Percentiles rank a stretch among this genome's conserved stretches.
Evolutionary conservation across 1,284 basidiomycete species (phyloP).

Genomic region (Ceratobasidium sp.): DNA sequence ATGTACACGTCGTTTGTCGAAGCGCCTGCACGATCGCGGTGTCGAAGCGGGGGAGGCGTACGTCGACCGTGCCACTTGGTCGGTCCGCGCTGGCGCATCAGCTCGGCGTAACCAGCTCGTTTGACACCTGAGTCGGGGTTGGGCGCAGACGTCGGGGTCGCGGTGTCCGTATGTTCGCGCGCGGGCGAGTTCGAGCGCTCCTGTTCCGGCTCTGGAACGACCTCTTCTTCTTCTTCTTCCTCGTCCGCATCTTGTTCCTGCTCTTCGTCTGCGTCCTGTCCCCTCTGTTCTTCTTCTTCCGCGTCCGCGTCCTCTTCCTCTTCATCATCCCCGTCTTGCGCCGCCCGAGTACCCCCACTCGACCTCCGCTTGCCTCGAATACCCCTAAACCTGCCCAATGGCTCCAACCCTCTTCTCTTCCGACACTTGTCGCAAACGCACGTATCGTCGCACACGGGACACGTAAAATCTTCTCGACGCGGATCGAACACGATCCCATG

Average conservation of each 20-base stretch:
- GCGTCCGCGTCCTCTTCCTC: background rate
- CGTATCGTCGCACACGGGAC: conserved; percentile 22
- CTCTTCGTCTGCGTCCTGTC: background rate
- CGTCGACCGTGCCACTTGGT: conserved; percentile 35
- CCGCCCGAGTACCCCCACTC: no score
- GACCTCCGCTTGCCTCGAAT: background rate
- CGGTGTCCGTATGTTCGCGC: background rate
- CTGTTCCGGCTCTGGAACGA: no score
- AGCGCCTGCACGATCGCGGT: background rate
- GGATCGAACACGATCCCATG: conserved; percentile 19
- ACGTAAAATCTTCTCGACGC: conserved; percentile 1
- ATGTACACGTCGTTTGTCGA: conserved; percentile 10
- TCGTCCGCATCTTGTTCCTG: background rate
- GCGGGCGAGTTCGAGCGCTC: background rate
- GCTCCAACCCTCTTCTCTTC: background rate
- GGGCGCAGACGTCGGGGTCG: background rate
- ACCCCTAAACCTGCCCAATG: background rate
- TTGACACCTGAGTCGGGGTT: background rate
- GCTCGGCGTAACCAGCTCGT: conserved; percentile 7
- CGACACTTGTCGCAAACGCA: conserved; percentile 36
- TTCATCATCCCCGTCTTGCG: background rate
- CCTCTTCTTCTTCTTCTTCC: no score
- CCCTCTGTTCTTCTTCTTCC: background rate
- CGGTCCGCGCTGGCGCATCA: conserved; percentile 17
- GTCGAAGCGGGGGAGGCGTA: conserved; percentile 15